Evolutionary conservation across 441 rosid species (phyloP), one percentile per base, ranked within the genome.

Genomic region (Biscutella auriculata): DNA sequence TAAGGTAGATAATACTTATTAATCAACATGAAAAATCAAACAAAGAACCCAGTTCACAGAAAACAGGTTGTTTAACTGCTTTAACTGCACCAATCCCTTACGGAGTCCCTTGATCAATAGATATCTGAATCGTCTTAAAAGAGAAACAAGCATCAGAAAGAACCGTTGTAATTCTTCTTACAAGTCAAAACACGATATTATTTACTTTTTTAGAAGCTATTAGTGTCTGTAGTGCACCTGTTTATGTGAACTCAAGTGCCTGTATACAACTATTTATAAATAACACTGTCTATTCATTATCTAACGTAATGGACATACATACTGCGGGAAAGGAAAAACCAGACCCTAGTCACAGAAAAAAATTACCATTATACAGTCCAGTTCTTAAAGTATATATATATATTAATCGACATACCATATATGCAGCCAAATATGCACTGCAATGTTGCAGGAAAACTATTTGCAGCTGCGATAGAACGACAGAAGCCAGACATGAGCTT

Each of bases 401-500:
- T 21, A 34, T 19, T 45, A 43, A 56, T 37, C 33, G 27, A 35
- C 70, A 43, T 92, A 86, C 98, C 97, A 73, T 73, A 84, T 69
- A 88, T 92, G 78, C 97, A 88, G 43, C 89, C 88, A 77, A 92
- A 92, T 61, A 88, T 92, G 77, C 97, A 86, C 72, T 88, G 98
- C 80, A 92, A 77, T 52, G 98, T 84, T 54, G 80, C 81, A 34
- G 98, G 98, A 63, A 92, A 92, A 71, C 84, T 88, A 73, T 84
- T 88, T 60, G 98, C 95, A 2, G 98, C 95, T 25, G 85, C 68
- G 44, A 88, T 78, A 51, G 98, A 88, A 61, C 84, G 86, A 54
- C 92, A 88, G 70, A 88, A 88, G 30, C 73, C 71, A 71, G 89
- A 77, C 92, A 88, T 82, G 64, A 88, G 73, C 70, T 82, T 92